Evolutionary conservation across 306 rosid genomes (phyloP).

Genomic region (Pachyrhizus erosus): DNA sequence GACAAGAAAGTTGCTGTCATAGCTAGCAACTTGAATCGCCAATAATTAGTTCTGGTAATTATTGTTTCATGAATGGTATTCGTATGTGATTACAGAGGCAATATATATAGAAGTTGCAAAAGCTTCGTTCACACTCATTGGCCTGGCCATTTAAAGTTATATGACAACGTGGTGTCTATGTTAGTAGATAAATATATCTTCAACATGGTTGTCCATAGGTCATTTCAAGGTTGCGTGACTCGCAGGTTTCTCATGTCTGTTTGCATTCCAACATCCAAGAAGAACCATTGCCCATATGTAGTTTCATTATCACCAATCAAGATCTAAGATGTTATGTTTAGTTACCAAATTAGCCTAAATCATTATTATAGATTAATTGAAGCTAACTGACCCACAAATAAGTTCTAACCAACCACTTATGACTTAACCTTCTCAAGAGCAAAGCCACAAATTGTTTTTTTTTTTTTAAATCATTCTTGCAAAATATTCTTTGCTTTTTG

Average conservation of each 20-base stretch:
- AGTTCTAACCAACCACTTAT: background rate
- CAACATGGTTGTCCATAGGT: conserved; percentile 28
- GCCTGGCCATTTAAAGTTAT: background rate
- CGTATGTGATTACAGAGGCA: background rate
- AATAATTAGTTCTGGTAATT: conserved; percentile 25
- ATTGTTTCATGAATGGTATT: background rate
- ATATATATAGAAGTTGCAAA: background rate
- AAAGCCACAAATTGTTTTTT: too few relatives aligned
- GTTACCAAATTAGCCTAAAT: background rate
- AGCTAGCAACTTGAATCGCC: conserved; percentile 17
- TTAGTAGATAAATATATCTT: background rate
- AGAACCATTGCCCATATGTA: background rate
- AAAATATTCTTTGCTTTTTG: too few relatives aligned
- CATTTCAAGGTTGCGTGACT: conserved; percentile 45
- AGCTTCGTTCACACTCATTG: conserved; percentile 3
- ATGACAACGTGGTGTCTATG: background rate
- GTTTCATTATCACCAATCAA: conserved; percentile 30
- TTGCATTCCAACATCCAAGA: background rate
- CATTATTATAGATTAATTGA: background rate
- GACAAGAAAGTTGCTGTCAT: conserved; percentile 43
- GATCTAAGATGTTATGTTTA: background rate
- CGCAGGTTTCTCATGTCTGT: conserved; percentile 3
- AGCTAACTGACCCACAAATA: background rate
- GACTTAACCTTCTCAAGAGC: too few relatives aligned
- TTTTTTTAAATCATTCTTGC: too few relatives aligned